Conservation (phyloP, 1,139 yeast genomes). For the Suhomyces bokatorum region DNA sequence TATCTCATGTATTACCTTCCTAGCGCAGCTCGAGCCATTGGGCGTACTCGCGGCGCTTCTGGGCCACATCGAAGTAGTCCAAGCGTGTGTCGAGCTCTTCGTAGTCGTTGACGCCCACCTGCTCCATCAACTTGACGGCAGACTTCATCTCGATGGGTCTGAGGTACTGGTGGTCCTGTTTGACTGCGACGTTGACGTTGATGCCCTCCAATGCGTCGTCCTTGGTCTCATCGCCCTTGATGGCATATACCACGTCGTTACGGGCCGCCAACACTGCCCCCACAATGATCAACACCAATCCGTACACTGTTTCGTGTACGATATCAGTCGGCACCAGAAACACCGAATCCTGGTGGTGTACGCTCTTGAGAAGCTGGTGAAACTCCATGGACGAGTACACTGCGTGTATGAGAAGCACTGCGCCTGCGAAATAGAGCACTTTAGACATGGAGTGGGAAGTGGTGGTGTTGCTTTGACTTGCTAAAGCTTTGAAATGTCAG, state of each 20-base stretch:
- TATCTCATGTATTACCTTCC: neutral
- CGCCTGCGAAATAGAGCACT: slow-evolving; percentile 24
- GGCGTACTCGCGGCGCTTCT: slow-evolving; percentile 42
- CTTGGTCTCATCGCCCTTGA: slow-evolving; percentile 10
- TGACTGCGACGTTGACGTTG: slow-evolving; percentile 19
- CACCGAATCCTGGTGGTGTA: slow-evolving; percentile 15
- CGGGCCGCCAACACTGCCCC: slow-evolving; percentile 35
- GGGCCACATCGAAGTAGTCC: slow-evolving; percentile 45
- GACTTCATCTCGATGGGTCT: slow-evolving; percentile 49
- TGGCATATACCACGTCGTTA: slow-evolving; percentile 21
- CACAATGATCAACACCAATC: slow-evolving; percentile 37
- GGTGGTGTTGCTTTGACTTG: neutral
- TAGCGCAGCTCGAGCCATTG: slow-evolving; percentile 31
- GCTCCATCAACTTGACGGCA: slow-evolving; percentile 47
- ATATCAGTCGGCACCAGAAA: slow-evolving; percentile 38
- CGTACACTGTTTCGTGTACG: slow-evolving; percentile 41
- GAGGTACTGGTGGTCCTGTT: slow-evolving; percentile 31
- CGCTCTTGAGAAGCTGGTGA: slow-evolving; percentile 37
- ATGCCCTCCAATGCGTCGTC: slow-evolving; percentile 19
- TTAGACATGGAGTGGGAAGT: slow-evolving; percentile 5
- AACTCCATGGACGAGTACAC: slow-evolving; percentile 55
- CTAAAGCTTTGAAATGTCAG: too few relatives aligned
- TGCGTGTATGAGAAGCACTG: slow-evolving; percentile 42
- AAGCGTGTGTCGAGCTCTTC: slow-evolving; percentile 44
- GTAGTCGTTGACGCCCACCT: slow-evolving; percentile 45